Conservation (phyloP, 164 flowering plant genomes). For the Kingdonia uniflora region DNA sequence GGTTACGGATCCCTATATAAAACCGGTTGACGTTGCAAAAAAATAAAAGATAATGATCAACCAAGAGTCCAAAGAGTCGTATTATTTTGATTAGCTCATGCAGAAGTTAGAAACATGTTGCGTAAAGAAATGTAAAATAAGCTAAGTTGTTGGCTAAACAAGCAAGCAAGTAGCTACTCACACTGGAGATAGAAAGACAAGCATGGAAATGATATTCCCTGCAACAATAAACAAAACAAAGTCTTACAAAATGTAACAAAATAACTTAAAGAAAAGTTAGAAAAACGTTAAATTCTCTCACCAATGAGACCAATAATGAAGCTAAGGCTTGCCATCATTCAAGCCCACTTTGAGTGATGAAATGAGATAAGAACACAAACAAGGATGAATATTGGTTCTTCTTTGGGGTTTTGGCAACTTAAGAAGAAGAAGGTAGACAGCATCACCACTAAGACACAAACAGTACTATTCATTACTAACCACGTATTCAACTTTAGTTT, state of each 20-base stretch:
- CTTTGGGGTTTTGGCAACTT: no score
- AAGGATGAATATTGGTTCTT: no score
- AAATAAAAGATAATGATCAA: no score
- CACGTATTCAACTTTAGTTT: no score
- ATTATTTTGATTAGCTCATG: no score
- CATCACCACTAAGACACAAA: no score
- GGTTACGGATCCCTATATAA: no score
- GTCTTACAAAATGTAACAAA: neutral
- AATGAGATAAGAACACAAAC: no score
- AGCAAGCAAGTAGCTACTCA: slow-evolving; percentile 20
- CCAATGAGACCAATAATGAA: slow-evolving; percentile 56
- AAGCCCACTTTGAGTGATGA: slow-evolving; percentile 1
- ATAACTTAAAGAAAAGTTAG: neutral
- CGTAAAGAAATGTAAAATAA: neutral
- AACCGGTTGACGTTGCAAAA: no score
- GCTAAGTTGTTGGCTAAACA: neutral
- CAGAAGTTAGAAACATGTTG: neutral
- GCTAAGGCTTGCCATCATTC: slow-evolving; percentile 46
- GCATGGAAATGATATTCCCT: slow-evolving; percentile 59
- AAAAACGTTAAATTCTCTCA: slow-evolving; percentile 9
- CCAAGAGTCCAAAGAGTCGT: no score
- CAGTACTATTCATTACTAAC: no score
- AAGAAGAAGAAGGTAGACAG: no score
- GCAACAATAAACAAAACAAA: slow-evolving; percentile 10
- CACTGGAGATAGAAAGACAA: slow-evolving; percentile 67